Evolutionary conservation across 1,284 basidiomycete genomes (phyloP), one percentile per base, ranked within the genome.

Genomic region (Lentinula novae-zelandiae): DNA sequence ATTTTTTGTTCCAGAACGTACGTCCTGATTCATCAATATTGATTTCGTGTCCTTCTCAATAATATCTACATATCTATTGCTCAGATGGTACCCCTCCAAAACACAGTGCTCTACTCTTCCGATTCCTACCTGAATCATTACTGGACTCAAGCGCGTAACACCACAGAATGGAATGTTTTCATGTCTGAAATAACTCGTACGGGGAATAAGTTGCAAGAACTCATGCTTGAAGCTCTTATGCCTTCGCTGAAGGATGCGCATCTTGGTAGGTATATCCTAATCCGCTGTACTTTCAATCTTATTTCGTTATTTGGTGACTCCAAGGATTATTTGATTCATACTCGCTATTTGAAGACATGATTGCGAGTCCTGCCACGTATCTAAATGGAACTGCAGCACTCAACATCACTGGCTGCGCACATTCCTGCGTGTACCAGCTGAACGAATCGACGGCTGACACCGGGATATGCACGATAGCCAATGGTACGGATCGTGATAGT

Each of bases 371-470:
- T 1, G 65, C 72, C 3, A 64, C 68, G 12, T 86, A 84, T 65
- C 69, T 86, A 40, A 86, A 86, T 61, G 84, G 84, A 15, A 86
- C 83, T 1, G 82, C 76, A 1, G 81, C 83, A 10, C 69, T 82
- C 55, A 85, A 86, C 65, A 76, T 80, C 13, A 85, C 81, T 0
- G 81, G 81, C 1, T 71, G 76, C 8, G 73, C 81, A 22, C 69
- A 77, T 51, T 69, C 76, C 0, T 83, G 82, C 64, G 74, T 82
- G 4, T 82, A 76, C 69, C 60, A 75, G 57, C 27, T 73, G 51
- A 73, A 76, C 62, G 76, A 75, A 54, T 68, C 70, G 55, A 70
- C 69, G 20, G 62, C 67, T 2, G 72, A 72, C 39, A 61, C 54
- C 15, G 60, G 60, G 39, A 69, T 60, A 5, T 84, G 81, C 66